Evolutionary conservation across 306 rosid species (phyloP).

Genomic region (Macrotyloma uniflorum): DNA sequence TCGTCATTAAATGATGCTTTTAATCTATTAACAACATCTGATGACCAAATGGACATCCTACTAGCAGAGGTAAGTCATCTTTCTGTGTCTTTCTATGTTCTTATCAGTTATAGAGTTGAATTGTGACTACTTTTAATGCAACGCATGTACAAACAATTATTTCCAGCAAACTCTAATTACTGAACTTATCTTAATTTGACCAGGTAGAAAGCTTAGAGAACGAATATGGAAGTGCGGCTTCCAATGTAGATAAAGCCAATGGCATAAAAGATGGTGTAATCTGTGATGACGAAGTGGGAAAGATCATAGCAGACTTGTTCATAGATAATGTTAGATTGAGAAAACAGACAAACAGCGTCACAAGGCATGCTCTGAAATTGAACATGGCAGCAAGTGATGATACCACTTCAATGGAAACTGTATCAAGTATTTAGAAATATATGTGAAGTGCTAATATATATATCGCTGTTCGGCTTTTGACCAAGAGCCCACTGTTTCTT

Average conservation of each 20-base stretch:
- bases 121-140: slow-evolving; percentile 22
- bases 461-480: slow-evolving; percentile 38
- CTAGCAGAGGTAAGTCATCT: slow-evolving; percentile 65
- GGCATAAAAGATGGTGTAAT: slow-evolving; percentile 43
- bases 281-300: slow-evolving; percentile 67
- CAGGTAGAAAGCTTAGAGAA: slow-evolving; percentile 70
- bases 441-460: slow-evolving; percentile 43
- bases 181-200: slow-evolving; percentile 32
- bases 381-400: slow-evolving; percentile 49
- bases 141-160: not conserved
- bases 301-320: slow-evolving; percentile 64
- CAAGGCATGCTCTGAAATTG: slow-evolving; percentile 53
- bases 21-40: slow-evolving; percentile 61
- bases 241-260: slow-evolving; percentile 45
- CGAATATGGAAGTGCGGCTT: slow-evolving; percentile 47
- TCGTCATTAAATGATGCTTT: slow-evolving; percentile 60
- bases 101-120: slow-evolving; percentile 24
- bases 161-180: slow-evolving; percentile 2
- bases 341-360: slow-evolving; percentile 69
- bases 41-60: slow-evolving; percentile 65
- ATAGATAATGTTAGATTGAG: slow-evolving; percentile 76
- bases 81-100: not conserved
- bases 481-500: slow-evolving; percentile 39
- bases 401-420: slow-evolving; percentile 45
- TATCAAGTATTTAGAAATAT: slow-evolving; percentile 50